Percentiles rank a stretch among this genome's conserved stretches.
Evolutionary conservation across 495 filamentous ascomycete genomes (phyloP).

Genomic region (Ramalina intermedia): DNA sequence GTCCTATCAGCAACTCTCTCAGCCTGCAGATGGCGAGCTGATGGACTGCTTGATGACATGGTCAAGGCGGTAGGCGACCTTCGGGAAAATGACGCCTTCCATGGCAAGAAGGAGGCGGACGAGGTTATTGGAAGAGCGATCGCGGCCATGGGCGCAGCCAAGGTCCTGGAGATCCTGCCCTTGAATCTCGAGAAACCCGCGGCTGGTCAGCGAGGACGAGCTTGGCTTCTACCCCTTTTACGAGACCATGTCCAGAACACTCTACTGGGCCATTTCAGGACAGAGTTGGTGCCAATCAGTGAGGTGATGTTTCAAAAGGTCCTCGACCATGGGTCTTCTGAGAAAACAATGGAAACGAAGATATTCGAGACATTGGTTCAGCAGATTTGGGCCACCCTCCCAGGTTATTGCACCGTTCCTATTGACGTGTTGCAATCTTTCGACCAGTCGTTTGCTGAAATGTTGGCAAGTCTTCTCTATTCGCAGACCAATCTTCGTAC

Average conservation of each 20-base stretch:
- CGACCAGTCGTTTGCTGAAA: slow-evolving; percentile 82
- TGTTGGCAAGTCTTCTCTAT: slow-evolving; percentile 82
- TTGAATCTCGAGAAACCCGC: slow-evolving; percentile 69
- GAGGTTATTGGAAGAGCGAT: slow-evolving; percentile 75
- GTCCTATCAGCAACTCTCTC: slow-evolving; percentile 80
- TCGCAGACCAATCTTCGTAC: slow-evolving; percentile 74
- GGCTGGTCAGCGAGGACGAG: slow-evolving; percentile 64
- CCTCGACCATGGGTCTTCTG: slow-evolving; percentile 56
- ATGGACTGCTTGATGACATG: slow-evolving; percentile 57
- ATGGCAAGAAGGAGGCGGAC: slow-evolving; percentile 90
- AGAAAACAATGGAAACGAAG: slow-evolving; percentile 88
- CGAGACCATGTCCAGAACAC: slow-evolving; percentile 77
- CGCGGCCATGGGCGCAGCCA: slow-evolving; percentile 72
- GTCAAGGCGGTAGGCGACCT: slow-evolving; percentile 73
- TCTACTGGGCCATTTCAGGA: slow-evolving; percentile 67
- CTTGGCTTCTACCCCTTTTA: slow-evolving; percentile 86
- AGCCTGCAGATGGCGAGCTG: slow-evolving; percentile 67
- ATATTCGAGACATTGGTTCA: slow-evolving; percentile 93
- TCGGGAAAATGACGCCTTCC: slow-evolving; percentile 75
- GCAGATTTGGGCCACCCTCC: slow-evolving; percentile 89
- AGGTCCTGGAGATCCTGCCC: slow-evolving; percentile 65
- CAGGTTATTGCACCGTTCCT: slow-evolving; percentile 87
- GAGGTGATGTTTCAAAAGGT: slow-evolving; percentile 81
- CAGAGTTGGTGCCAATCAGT: slow-evolving; percentile 76
- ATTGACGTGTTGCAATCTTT: slow-evolving; percentile 63